Evolutionary conservation across 2,329 filamentous ascomycete genomes (phyloP).

Genomic region (Cladosporium phlei): DNA sequence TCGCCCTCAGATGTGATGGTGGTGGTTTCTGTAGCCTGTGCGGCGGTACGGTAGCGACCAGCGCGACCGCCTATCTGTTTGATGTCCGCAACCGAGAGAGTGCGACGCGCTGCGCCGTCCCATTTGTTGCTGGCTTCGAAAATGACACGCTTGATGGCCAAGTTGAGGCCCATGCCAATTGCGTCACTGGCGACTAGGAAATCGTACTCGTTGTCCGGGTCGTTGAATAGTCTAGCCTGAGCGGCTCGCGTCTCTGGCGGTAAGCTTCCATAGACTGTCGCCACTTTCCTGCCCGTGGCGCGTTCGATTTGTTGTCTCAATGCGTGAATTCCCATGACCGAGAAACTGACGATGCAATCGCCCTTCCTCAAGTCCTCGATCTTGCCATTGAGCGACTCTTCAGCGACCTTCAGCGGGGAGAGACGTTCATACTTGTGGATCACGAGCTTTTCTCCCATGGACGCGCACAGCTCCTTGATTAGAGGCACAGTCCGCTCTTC

Average conservation of each 20-base stretch:
- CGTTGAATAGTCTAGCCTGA: conserved; percentile 90
- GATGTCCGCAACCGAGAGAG: conserved; percentile 68
- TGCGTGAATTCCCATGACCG: conserved; percentile 72
- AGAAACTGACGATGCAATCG: conserved; percentile 86
- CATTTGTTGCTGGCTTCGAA: conserved; percentile 76
- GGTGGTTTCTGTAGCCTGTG: conserved; percentile 38
- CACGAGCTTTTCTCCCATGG: conserved; percentile 74
- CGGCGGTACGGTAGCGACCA: conserved; percentile 74
- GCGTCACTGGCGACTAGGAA: conserved; percentile 90
- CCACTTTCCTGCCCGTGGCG: conserved; percentile 71
- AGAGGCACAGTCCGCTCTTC: conserved; percentile 78
- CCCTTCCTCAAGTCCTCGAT: conserved; percentile 72
- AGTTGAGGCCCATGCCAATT: conserved; percentile 93
- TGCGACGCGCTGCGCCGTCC: conserved; percentile 54
- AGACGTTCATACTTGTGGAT: conserved; percentile 81
- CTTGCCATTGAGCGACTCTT: conserved; percentile 57
- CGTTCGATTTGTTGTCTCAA: conserved; percentile 74
- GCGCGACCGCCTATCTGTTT: conserved; percentile 95
- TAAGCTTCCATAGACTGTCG: conserved; percentile 86
- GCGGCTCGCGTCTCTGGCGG: conserved; percentile 89
- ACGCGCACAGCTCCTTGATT: conserved; percentile 70
- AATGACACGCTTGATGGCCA: conserved; percentile 82
- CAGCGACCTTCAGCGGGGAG: conserved; percentile 67
- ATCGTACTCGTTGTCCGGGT: conserved; percentile 92
- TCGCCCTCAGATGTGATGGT: conserved; percentile 26